Percentiles rank a stretch among this genome's conserved stretches.
These are phyloP conservation scores for Diaporthe vaccinii DNA, from an alignment of 2,329 filamentous ascomycete genomes.

Conservation along the genomic window DNA sequence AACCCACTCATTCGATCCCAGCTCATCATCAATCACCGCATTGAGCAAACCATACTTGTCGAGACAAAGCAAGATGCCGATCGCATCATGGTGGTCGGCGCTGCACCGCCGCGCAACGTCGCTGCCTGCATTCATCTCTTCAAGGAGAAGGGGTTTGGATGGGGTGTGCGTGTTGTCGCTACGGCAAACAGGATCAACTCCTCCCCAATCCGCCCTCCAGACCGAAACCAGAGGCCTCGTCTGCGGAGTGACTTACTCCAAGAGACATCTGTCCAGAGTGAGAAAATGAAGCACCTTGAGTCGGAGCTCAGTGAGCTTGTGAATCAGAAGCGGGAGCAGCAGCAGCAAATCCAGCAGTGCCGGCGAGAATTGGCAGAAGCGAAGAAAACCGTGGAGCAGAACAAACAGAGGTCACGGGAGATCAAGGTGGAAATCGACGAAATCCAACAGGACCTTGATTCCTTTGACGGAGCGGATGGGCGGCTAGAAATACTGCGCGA, in stretches of 20 bases:
- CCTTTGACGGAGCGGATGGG: slow-evolving; percentile 76
- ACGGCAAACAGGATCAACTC: slow-evolving; percentile 52
- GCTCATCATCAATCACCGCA: slow-evolving; percentile 83
- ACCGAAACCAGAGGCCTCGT: slow-evolving; percentile 68
- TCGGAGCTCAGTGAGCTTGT: slow-evolving; percentile 67
- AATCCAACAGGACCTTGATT: slow-evolving; percentile 72
- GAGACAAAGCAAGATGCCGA: slow-evolving; percentile 76
- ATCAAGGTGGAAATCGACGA: slow-evolving; percentile 70
- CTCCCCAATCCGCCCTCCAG: slow-evolving; percentile 56
- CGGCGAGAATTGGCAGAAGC: slow-evolving; percentile 64
- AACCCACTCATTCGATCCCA: slow-evolving; percentile 83
- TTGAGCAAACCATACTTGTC: slow-evolving; percentile 89
- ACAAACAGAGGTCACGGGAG: slow-evolving; percentile 69
- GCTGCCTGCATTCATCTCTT: slow-evolving; percentile 78
- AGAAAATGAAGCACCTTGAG: slow-evolving; percentile 66
- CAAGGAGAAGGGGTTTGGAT: slow-evolving; percentile 67
- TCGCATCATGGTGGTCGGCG: slow-evolving; percentile 74
- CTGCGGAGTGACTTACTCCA: slow-evolving; percentile 79
- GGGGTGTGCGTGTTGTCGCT: slow-evolving; percentile 69
- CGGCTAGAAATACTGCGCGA: slow-evolving; percentile 70
- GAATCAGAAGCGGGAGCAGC: slow-evolving; percentile 60
- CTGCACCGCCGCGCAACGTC: slow-evolving; percentile 75
- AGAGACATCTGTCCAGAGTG: slow-evolving; percentile 54
- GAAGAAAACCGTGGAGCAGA: slow-evolving; percentile 51
- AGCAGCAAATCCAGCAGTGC: slow-evolving; percentile 63